Base-by-base conservation (phyloP, 345 rosid species). In the Linum trigynum region DNA sequence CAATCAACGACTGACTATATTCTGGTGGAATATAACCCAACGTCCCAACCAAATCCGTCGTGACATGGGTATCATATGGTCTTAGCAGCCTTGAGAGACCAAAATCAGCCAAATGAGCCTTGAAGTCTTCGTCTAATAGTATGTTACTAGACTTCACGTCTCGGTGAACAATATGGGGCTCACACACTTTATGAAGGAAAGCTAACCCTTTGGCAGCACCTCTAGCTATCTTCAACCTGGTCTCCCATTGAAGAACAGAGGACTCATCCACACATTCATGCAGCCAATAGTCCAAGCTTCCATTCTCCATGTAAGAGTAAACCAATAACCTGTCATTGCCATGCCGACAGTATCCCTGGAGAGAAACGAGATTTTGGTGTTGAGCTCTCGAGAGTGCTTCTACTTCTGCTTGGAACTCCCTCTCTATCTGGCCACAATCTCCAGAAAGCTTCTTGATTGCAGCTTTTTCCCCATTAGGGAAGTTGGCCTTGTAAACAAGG, bases 271-370 rank as follows among this genome's bases (percentile, higher is more conserved):
- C 75, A 56, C 75, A 72, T 75, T 94, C 99, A 36, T 94, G 99
- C 35, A 94, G 82, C 99, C 99, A 94, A 58, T 90, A 94, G 67
- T 94, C 99, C 78, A 94, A 80, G 78, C 99, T 94, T 71, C 96
- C 96, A 38, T 94, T 90, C 71, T 90, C 97, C 99, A 94, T 90
- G 81, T 88, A 94, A 2, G 97, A 88, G 77, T 94, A 94, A 43
- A 94, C 90, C 63, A 94, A 79, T 39, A 94, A 65, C 57, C 96
- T 65, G 68, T 85, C 90, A 39, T 63, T 81, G 14, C 90, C 89
- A 9, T 86, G 86, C 70, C 84, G 78, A 65, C 96, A 88, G 48
- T 94, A 94, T 41, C 99, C 99, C 79, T 88, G 90, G 67, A 94
- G 96, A 68, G 97, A 85, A 68, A 94, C 99, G n/a, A 90, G 97